Evolutionary conservation across 2,329 filamentous ascomycete species (phyloP).

Genomic region (Chaetothyriales sp.): DNA sequence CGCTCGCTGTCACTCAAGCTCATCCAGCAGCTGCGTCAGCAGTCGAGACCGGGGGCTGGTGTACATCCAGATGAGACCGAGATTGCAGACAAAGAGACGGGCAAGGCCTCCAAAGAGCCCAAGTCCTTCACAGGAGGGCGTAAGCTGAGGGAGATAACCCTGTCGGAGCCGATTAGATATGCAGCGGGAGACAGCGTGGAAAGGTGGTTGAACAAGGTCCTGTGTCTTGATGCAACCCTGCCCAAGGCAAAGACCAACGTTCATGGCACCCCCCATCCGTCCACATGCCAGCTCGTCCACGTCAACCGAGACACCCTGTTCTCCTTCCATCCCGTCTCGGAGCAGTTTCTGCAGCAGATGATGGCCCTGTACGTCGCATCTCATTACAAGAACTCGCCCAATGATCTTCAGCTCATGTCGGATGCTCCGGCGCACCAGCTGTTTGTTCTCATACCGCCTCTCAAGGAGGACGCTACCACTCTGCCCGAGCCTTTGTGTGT

Average conservation of each 20-base stretch:
- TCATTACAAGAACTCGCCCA: constrained; percentile 95
- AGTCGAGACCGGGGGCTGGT: constrained; percentile 55
- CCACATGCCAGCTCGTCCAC: constrained; percentile 76
- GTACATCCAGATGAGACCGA: constrained; percentile 44
- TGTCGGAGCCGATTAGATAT: constrained; percentile 90
- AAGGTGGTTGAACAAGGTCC: constrained; percentile 85
- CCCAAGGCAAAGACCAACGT: constrained; percentile 58
- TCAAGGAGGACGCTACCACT: constrained; percentile 58
- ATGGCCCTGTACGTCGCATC: constrained; percentile 93
- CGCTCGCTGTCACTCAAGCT: constrained; percentile 88
- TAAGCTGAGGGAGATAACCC: constrained; percentile 76
- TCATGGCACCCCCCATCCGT: constrained; percentile 75
- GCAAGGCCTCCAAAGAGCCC: constrained; percentile 50
- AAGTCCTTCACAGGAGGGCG: constrained; percentile 49
- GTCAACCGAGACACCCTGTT: constrained; percentile 97
- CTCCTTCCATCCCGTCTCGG: constrained; percentile 91
- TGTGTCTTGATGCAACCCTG: constrained; percentile 85
- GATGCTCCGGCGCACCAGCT: constrained; percentile 94
- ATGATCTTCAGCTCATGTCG: constrained; percentile 96
- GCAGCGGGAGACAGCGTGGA: constrained; percentile 80
- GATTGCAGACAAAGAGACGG: constrained; percentile 64
- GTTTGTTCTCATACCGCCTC: constrained; percentile 80
- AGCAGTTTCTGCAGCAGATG: constrained; percentile 96
- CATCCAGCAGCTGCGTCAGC: constrained; percentile 90
- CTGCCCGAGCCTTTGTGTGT: constrained; percentile 89